These are phyloP conservation scores for Paramarasmius palmivorus DNA, from an alignment of 1,284 basidiomycete genomes.

Conservation along the genomic window DNA sequence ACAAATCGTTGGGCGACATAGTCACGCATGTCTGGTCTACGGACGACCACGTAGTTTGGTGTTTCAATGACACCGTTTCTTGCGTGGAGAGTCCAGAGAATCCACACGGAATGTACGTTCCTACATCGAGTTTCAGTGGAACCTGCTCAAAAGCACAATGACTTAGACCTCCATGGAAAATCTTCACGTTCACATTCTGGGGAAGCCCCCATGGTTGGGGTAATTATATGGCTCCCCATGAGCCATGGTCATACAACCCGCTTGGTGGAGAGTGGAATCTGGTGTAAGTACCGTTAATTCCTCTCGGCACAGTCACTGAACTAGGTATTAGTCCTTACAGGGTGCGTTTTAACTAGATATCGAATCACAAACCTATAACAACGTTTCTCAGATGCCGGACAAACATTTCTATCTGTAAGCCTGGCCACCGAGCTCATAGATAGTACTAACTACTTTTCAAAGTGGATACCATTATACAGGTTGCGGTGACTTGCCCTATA, in stretches of 20 bases:
- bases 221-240: neutral
- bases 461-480: slow-evolving; percentile 11
- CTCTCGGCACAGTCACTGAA: neutral
- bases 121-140: neutral
- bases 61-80: slow-evolving; percentile 6
- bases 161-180: slow-evolving; percentile 7
- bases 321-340: slow-evolving; percentile 2
- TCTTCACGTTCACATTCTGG: slow-evolving; percentile 10
- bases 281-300: slow-evolving; percentile 3
- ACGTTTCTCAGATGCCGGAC: slow-evolving; percentile 5
- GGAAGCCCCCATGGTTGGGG: slow-evolving; percentile 7
- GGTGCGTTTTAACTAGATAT: neutral
- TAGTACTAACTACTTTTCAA: neutral
- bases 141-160: no score
- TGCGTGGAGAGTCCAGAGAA: slow-evolving; percentile 8
- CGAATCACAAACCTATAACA: neutral
- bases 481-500: slow-evolving; percentile 6
- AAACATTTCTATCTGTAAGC: slow-evolving; percentile 9
- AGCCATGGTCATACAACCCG: slow-evolving; percentile 7
- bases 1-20: slow-evolving; percentile 5
- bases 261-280: slow-evolving; percentile 8
- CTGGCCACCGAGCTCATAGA: no score
- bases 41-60: slow-evolving; percentile 7
- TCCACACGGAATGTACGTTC: slow-evolving; percentile 7
- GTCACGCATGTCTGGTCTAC: slow-evolving; percentile 8